Percentiles rank a stretch among this genome's conserved stretches.
Evolutionary conservation across 257 asterid species (phyloP).

Genomic region (Petunia secreta): DNA sequence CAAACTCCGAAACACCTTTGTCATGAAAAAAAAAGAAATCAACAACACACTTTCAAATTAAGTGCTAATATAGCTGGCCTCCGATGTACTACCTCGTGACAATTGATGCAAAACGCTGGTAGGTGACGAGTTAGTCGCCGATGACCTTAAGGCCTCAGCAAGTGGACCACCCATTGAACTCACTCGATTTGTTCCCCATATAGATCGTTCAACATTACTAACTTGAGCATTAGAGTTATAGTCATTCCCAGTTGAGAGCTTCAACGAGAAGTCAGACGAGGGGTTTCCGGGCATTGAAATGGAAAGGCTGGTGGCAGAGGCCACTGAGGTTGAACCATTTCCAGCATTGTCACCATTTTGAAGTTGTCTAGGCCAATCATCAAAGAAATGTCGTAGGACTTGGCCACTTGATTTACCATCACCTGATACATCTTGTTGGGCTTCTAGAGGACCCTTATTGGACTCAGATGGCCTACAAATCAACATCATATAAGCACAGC

Average conservation of each 20-base stretch:
- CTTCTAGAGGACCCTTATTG: constrained; percentile 40
- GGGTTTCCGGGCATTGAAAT: constrained; percentile 63
- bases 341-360: constrained; percentile 45
- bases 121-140: constrained; percentile 66
- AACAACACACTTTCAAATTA: constrained; percentile 18
- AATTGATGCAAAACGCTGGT: constrained; percentile 72
- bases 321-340: constrained; percentile 25
- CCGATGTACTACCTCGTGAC: constrained; percentile 42
- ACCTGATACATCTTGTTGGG: constrained; percentile 34
- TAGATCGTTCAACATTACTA: constrained; percentile 32
- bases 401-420: constrained; percentile 46
- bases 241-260: constrained; percentile 62
- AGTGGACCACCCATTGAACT: constrained; percentile 86
- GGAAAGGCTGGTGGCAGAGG: constrained; percentile 60
- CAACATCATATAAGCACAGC: constrained; percentile 22
- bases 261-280: constrained; percentile 71
- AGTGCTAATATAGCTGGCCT: constrained; percentile 53
- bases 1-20: background rate
- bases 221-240: constrained; percentile 35
- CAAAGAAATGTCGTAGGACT: constrained; percentile 71
- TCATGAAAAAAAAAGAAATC: background rate
- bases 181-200: constrained; percentile 52
- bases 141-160: constrained; percentile 86
- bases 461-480: constrained; percentile 54
- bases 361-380: constrained; percentile 76